Evolutionary conservation across 192 early-diverging fungal species (phyloP), one percentile per base, ranked within the genome.

Genomic region (Podila clonocystis): DNA sequence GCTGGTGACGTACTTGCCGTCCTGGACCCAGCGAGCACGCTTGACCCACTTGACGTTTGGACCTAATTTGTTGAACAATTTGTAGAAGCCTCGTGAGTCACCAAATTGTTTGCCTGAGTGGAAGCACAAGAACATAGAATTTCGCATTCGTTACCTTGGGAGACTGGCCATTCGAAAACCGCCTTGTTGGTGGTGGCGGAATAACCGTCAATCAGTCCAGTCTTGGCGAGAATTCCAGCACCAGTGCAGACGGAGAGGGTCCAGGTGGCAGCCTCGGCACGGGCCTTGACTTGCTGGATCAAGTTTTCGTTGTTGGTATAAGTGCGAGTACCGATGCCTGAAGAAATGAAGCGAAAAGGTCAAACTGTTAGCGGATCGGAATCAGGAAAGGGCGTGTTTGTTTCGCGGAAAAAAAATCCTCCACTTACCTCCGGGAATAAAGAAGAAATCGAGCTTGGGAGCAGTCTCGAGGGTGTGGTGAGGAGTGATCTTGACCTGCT

Each of bases 1-100:
- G 1, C 84, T 85, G 11, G 84, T 70, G n/a, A 75, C 76, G 52
- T 33, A 80, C 20, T 87, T 87, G 33, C 80, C 85, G 74, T 89
- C 88, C 33, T 82, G 66, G 5, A 89, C 85, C 83, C 82, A 89
- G 29, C 88, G 78, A 38, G 87, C 88, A 8, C 71, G 82, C 24
- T 77, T 82, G n/a, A 88, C 60, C 87, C 87, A 89, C 20, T 74
- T 67, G 12, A 88, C 84, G 26, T 85, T 83, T n/a, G 74, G 74
- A 9, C 79, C 73, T 65, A 17, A 15, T 45, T 17, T 2, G 15
- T 45, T 45, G 41, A 15, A 45, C 41, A 12, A 4, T 45, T 45
- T 17, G 11, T 45, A 17, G 13, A 45, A 45, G 41, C 15, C 41
- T 45, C 2, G 2, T 45, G 41, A 45, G 41, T 45, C 13, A 45